phyloP scores from a whole-genome alignment of 768 basidiomycete genomes.

The Tylopilus cervinicoccineus region DNA sequence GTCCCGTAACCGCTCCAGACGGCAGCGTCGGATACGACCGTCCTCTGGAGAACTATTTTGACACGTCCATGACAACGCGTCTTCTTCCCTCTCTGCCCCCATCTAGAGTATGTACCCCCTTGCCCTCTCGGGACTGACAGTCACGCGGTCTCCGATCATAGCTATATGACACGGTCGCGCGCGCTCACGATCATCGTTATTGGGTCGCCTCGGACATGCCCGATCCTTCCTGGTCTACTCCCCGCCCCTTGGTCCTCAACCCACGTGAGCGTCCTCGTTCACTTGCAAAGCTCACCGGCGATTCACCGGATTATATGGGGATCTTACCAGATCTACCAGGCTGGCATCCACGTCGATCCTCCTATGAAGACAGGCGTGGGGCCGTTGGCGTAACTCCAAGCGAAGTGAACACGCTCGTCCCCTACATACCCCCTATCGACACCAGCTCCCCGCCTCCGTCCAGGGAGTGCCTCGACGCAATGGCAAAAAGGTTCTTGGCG shows the following conservation, averaged over 20 bases:
- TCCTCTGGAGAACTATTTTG: slow-evolving; percentile 25
- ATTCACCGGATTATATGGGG: slow-evolving; percentile 24
- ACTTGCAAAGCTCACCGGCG: slow-evolving; percentile 4
- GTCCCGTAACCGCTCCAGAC: slow-evolving; percentile 7
- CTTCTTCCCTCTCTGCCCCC: slow-evolving; percentile 14
- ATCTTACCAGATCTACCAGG: slow-evolving; percentile 20
- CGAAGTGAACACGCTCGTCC: slow-evolving; percentile 26
- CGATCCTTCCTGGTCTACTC: slow-evolving; percentile 10
- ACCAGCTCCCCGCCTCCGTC: slow-evolving; percentile 14
- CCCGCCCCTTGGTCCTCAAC: slow-evolving; percentile 9
- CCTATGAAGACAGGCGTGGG: slow-evolving; percentile 25
- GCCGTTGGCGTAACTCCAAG: slow-evolving; percentile 21
- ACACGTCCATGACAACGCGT: slow-evolving; percentile 15
- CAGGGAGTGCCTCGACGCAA: slow-evolving; percentile 17
- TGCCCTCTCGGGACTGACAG: background rate
- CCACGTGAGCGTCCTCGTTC: slow-evolving; percentile 17
- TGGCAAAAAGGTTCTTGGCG: slow-evolving; percentile 13
- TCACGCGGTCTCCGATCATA: slow-evolving; percentile 7
- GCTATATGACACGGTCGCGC: slow-evolving; percentile 31
- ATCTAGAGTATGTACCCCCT: slow-evolving; percentile 12
- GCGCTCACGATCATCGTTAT: slow-evolving; percentile 23
- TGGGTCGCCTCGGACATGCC: slow-evolving; percentile 5
- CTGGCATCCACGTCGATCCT: slow-evolving; percentile 24
- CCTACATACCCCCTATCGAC: slow-evolving; percentile 22
- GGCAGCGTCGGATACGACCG: slow-evolving; percentile 20